Conservation (phyloP, 2,329 filamentous ascomycete species). For the Colletotrichum euphorbiae region DNA sequence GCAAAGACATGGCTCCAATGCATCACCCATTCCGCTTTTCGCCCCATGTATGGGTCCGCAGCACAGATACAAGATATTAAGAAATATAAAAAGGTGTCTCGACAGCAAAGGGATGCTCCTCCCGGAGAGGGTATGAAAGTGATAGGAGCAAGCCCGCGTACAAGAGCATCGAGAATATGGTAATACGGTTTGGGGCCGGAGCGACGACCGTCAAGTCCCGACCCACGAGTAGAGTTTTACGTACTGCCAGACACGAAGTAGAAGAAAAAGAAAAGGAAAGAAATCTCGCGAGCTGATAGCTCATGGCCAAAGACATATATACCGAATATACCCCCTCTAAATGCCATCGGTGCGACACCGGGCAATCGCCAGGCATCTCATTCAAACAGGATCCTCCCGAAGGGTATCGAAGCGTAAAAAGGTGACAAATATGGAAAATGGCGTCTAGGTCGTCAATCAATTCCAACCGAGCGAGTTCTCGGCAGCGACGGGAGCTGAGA, state of each 20-base stretch:
- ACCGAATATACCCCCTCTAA: slow-evolving; percentile 22
- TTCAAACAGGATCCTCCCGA: slow-evolving; percentile 39
- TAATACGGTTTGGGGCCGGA: slow-evolving; percentile 9
- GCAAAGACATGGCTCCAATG: slow-evolving; percentile 12
- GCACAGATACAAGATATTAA: slow-evolving; percentile 39
- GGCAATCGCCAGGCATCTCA: slow-evolving; percentile 33
- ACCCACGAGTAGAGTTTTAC: slow-evolving; percentile 27
- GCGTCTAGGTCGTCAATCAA: slow-evolving; percentile 62
- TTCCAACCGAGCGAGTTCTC: slow-evolving; percentile 98
- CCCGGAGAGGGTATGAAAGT: neutral
- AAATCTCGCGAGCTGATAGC: slow-evolving; percentile 36
- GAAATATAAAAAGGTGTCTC: slow-evolving; percentile 23
- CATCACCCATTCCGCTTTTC: slow-evolving; percentile 13
- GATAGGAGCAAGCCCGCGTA: neutral
- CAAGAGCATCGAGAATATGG: slow-evolving; percentile 11
- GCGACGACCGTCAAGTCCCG: neutral
- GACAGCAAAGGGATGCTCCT: neutral
- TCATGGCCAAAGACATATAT: slow-evolving; percentile 26
- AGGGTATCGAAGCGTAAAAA: slow-evolving; percentile 42
- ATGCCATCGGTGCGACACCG: slow-evolving; percentile 31
- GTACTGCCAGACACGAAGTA: slow-evolving; percentile 24
- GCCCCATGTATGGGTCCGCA: slow-evolving; percentile 29
- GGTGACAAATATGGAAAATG: slow-evolving; percentile 36
- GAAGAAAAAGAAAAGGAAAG: slow-evolving; percentile 34
- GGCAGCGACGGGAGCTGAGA: slow-evolving; percentile 89